Percentiles rank a stretch among this genome's conserved stretches.
Evolutionary conservation across 352 stramenopile species (phyloP).

Genomic region (Halophytophthora batemanensis): DNA sequence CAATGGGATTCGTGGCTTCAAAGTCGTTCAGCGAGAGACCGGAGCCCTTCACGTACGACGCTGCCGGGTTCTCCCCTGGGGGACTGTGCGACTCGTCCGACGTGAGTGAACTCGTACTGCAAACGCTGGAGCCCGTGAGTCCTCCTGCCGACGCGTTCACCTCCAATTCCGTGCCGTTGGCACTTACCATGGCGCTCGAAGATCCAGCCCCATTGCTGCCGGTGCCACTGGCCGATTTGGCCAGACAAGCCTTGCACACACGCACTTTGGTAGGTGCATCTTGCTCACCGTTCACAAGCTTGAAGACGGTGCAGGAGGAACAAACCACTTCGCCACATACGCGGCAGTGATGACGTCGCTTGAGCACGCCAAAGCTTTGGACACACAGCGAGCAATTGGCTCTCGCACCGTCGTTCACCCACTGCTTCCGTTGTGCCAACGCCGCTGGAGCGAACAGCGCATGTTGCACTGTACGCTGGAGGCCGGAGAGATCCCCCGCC

Average conservation of each 20-base stretch:
- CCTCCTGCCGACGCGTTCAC: slow-evolving; percentile 21
- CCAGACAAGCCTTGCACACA: slow-evolving; percentile 76
- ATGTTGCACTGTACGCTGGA: slow-evolving; percentile 71
- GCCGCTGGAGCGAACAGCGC: slow-evolving; percentile 59
- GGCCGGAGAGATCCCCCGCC: slow-evolving; percentile 46
- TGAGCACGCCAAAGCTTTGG: slow-evolving; percentile 78
- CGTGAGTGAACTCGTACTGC: slow-evolving; percentile 50
- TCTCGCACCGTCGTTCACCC: slow-evolving; percentile 76
- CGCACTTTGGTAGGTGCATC: slow-evolving; percentile 55
- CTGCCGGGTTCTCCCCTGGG: slow-evolving; percentile 28
- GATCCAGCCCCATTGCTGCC: too few species aligned
- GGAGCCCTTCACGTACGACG: slow-evolving; percentile 29
- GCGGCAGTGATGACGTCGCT: slow-evolving; percentile 82
- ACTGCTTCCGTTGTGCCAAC: slow-evolving; percentile 66
- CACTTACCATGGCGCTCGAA: slow-evolving; percentile 4
- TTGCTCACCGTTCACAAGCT: slow-evolving; percentile 58
- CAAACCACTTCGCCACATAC: slow-evolving; percentile 88
- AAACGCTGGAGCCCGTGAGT: too few species aligned
- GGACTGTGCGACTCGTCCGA: slow-evolving; percentile 48
- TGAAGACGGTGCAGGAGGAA: slow-evolving; percentile 73
- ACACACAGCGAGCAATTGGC: slow-evolving; percentile 80
- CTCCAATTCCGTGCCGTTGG: slow-evolving; percentile 28
- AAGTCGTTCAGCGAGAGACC: slow-evolving; percentile 48
- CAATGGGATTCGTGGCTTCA: slow-evolving; percentile 33
- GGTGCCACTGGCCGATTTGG: slow-evolving; percentile 56